Evolutionary conservation across 192 early-diverging fungal genomes (phyloP).

Genomic region (Linnemannia elongata): DNA sequence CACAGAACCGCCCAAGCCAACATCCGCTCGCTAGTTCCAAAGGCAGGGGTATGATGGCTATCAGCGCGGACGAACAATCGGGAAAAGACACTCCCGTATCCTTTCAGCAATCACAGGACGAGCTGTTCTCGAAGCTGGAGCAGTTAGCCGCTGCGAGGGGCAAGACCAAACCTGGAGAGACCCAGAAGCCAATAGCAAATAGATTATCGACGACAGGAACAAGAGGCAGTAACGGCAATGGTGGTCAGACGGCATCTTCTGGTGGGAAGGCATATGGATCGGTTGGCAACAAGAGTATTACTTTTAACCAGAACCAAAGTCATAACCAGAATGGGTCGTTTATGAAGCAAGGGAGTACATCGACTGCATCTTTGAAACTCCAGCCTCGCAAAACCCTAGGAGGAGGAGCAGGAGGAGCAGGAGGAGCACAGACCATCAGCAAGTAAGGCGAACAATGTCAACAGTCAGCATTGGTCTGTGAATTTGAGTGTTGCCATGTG

Average conservation of each 20-base stretch:
- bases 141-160: conserved; percentile 17
- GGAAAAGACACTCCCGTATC: conserved; percentile 11
- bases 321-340: not conserved
- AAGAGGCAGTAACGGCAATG: not conserved
- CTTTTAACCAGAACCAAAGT: not conserved
- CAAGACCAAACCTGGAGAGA: conserved; percentile 13
- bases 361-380: conserved; percentile 4
- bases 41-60: conserved; percentile 21
- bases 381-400: not conserved
- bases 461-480: not conserved
- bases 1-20: not conserved
- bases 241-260: not conserved
- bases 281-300: not conserved
- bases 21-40: not conserved
- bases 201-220: not conserved
- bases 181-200: not conserved
- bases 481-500: not conserved
- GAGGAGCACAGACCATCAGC: not conserved
- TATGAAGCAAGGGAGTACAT: conserved; percentile 13
- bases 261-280: not conserved
- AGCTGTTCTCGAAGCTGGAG: conserved; percentile 41
- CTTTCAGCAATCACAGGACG: conserved; percentile 45
- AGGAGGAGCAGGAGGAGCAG: not conserved
- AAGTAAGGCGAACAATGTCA: not conserved
- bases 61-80: not conserved